These are phyloP conservation scores for Aurinia saxatilis DNA, from an alignment of 345 rosid species.

Conservation along the genomic window DNA sequence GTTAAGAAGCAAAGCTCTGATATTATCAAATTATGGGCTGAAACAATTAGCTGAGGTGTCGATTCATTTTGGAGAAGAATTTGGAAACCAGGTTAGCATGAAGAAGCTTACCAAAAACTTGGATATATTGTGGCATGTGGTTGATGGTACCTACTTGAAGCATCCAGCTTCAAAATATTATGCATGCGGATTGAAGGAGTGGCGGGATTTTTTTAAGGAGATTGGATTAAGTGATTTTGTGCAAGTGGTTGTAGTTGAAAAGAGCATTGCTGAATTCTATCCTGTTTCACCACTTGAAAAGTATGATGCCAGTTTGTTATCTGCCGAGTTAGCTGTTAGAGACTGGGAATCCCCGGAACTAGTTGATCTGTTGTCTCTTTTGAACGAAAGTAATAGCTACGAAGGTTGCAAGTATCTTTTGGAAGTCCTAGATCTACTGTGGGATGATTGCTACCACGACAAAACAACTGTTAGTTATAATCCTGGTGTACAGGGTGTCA, in stretches of 20 bases:
- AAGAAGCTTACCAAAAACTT: constrained; percentile 40
- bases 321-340: constrained; percentile 34
- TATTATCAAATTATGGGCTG: constrained; percentile 67
- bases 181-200: constrained; percentile 39
- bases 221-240: constrained; percentile 83
- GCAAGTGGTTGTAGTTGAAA: constrained; percentile 66
- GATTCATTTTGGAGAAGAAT: constrained; percentile 66
- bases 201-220: constrained; percentile 79
- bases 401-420: constrained; percentile 53
- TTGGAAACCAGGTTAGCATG: constrained; percentile 50
- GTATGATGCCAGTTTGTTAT: constrained; percentile 29
- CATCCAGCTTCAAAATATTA: constrained; percentile 52
- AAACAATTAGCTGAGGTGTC: constrained; percentile 45
- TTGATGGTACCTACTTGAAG: constrained; percentile 60
- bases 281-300: constrained; percentile 22
- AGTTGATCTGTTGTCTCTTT: constrained; percentile 39
- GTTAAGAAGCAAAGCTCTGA: constrained; percentile 52
- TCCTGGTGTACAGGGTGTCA: constrained; percentile 26
- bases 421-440: constrained; percentile 61
- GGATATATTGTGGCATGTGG: constrained; percentile 68
- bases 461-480: constrained; percentile 42
- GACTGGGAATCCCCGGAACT: constrained; percentile 94
- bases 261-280: constrained; percentile 43
- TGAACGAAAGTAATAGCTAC: constrained; percentile 39
- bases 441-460: constrained; percentile 66